A percentile compares a stretch with the other conserved stretches of the same genome.
Conservation (phyloP, 805 yeast species). For the Sporopachydermia quercuum region DNA sequence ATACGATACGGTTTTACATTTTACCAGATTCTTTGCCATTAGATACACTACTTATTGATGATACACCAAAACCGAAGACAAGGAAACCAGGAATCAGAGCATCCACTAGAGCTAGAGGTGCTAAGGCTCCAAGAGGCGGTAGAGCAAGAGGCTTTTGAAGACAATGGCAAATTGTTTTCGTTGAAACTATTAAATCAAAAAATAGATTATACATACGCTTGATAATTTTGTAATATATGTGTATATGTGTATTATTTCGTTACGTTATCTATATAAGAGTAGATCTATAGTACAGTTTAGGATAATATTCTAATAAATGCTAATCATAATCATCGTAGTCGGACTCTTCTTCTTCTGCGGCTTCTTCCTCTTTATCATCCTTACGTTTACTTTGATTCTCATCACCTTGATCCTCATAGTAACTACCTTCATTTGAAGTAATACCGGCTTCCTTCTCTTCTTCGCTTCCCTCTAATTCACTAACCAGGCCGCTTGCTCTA, state of each 20-base stretch:
- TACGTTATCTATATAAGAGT: too few species aligned
- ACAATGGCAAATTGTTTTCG: too few species aligned
- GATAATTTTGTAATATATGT: too few species aligned
- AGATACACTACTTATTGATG: constrained; percentile 28
- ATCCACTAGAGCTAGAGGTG: not conserved
- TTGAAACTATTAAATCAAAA: too few species aligned
- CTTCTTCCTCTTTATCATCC: not conserved
- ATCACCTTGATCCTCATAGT: too few species aligned
- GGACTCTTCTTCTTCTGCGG: not conserved
- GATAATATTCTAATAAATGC: too few species aligned
- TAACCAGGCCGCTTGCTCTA: constrained; percentile 18
- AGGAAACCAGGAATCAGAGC: constrained; percentile 5
- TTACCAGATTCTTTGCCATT: constrained; percentile 78
- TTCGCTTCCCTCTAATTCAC: constrained; percentile 24
- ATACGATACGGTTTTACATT: constrained; percentile 67
- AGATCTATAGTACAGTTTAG: too few species aligned
- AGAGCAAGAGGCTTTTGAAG: constrained; percentile 1
- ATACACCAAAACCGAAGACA: constrained; percentile 24
- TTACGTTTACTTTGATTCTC: not conserved
- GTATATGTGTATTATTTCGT: too few species aligned
- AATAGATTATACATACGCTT: too few species aligned
- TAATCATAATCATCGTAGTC: constrained; percentile 1
- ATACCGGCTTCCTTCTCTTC: constrained; percentile 17
- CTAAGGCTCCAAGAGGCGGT: not conserved
- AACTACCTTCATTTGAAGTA: constrained; percentile 5